phyloP scores from a whole-genome alignment of 345 rosid species.

The Lumnitzera racemosa region DNA sequence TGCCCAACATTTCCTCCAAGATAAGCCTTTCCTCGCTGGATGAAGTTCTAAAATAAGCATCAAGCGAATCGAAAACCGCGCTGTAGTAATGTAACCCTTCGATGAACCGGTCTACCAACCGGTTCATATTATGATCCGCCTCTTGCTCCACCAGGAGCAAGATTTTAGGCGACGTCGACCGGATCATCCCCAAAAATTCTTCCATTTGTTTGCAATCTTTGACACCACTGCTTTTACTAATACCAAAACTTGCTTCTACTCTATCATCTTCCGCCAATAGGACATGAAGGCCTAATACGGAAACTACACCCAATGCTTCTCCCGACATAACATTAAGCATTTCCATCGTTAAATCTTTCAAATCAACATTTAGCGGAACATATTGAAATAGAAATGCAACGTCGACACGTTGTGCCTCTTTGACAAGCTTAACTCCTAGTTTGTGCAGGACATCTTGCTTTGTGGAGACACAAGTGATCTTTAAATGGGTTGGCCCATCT shows the following conservation, averaged over 20 bases:
- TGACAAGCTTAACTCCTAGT: conserved; percentile 25
- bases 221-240: conserved; percentile 8
- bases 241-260: conserved; percentile 37
- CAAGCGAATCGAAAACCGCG: conserved; percentile 39
- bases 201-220: conserved; percentile 28
- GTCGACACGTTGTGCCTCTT: conserved; percentile 33
- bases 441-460: conserved; percentile 19
- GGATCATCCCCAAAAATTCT: conserved; percentile 22
- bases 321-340: conserved; percentile 28
- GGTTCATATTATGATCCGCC: conserved; percentile 29
- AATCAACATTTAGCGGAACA: conserved; percentile 19
- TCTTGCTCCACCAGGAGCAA: conserved; percentile 40
- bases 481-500: conserved; percentile 27
- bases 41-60: conserved; percentile 11
- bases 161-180: conserved; percentile 27
- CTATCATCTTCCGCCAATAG: conserved; percentile 41
- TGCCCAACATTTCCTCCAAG: conserved; percentile 47
- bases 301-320: conserved; percentile 38
- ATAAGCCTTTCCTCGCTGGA: conserved; percentile 17
- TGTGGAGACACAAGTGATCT: conserved; percentile 24
- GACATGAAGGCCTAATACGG: conserved; percentile 35
- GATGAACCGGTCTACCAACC: conserved; percentile 27
- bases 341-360: conserved; percentile 24
- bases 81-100: conserved; percentile 50
- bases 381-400: conserved; percentile 46